Conservation (phyloP, 2,329 filamentous ascomycete species). For the Trichoderma oligosporum region DNA sequence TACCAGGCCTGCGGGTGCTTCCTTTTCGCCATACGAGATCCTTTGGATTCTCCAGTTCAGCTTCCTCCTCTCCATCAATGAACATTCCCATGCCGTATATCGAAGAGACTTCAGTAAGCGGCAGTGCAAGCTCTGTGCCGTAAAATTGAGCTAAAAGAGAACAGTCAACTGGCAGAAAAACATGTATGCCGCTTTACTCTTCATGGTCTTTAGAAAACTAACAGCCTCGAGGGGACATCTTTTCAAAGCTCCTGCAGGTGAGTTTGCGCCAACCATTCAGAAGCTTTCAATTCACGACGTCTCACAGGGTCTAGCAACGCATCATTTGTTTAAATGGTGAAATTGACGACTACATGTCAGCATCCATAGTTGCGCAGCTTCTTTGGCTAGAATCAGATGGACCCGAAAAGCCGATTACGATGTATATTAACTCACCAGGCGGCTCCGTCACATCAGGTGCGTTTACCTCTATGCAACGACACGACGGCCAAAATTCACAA, state of each 20-base stretch:
- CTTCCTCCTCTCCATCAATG: slow-evolving; percentile 30
- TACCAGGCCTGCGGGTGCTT: slow-evolving; percentile 35
- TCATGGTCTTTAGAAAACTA: slow-evolving; percentile 17
- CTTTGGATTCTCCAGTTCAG: slow-evolving; percentile 42
- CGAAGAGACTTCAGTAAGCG: slow-evolving; percentile 41
- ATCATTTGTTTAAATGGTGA: slow-evolving; percentile 91
- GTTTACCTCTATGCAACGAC: slow-evolving; percentile 15
- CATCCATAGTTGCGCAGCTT: slow-evolving; percentile 91
- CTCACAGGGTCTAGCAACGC: slow-evolving; percentile 59
- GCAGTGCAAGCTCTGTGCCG: background rate
- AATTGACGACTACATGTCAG: slow-evolving; percentile 85
- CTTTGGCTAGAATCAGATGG: slow-evolving; percentile 97
- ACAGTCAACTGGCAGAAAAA: slow-evolving; percentile 72
- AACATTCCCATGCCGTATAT: slow-evolving; percentile 58
- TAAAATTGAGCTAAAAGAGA: slow-evolving; percentile 27
- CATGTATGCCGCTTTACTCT: slow-evolving; percentile 52
- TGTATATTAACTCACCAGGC: slow-evolving; percentile 97
- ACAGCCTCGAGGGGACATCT: slow-evolving; percentile 66
- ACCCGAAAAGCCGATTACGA: slow-evolving; percentile 88
- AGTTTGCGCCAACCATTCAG: slow-evolving; percentile 13
- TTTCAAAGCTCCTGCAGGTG: slow-evolving; percentile 74
- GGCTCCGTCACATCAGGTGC: slow-evolving; percentile 75
- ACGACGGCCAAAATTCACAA: background rate
- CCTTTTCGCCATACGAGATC: slow-evolving; percentile 36
- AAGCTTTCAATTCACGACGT: background rate